Evolutionary conservation across 108 stramenopile species (phyloP).

Genomic region (Nannochloropsis salina): DNA sequence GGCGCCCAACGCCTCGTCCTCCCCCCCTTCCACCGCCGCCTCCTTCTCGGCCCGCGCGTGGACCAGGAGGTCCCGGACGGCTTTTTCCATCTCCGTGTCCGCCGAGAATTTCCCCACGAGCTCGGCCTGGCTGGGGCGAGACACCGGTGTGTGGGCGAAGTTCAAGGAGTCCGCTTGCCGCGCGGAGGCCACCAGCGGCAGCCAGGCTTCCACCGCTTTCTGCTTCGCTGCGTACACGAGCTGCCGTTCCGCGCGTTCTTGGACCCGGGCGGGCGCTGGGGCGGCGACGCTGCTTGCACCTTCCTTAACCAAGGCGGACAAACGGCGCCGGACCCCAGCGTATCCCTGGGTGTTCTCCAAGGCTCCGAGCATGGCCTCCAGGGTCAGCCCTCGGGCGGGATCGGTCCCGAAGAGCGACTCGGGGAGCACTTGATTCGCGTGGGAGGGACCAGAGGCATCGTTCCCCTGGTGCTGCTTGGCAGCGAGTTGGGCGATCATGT

Average conservation of each 20-base stretch:
- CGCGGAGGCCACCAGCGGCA: constrained; percentile 68
- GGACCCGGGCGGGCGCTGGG: constrained; percentile 63
- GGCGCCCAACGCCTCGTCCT: constrained; percentile 3
- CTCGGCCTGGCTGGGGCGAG: constrained; percentile 38
- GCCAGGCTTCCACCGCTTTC: constrained; percentile 73
- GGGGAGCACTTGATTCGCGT: not conserved
- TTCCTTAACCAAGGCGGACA: constrained; percentile 55
- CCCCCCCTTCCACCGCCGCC: not conserved
- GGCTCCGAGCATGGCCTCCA: constrained; percentile 74
- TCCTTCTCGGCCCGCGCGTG: constrained; percentile 65
- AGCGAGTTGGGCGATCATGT: constrained; percentile 11
- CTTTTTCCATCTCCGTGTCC: constrained; percentile 50
- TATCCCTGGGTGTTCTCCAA: constrained; percentile 75
- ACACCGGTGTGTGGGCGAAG: constrained; percentile 54
- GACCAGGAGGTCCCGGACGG: constrained; percentile 59
- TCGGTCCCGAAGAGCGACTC: constrained; percentile 6
- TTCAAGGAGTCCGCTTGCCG: constrained; percentile 85
- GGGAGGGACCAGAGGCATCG: not conserved
- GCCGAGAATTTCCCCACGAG: constrained; percentile 56
- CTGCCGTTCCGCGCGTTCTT: constrained; percentile 74
- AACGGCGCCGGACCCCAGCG: constrained; percentile 64
- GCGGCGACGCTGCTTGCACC: constrained; percentile 60
- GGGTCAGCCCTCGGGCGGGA: constrained; percentile 54
- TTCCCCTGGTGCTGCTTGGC: not conserved
- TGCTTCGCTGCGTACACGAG: constrained; percentile 69